Base-by-base conservation (phyloP, 495 filamentous ascomycete species). In the Daldinia caldariorum region DNA sequence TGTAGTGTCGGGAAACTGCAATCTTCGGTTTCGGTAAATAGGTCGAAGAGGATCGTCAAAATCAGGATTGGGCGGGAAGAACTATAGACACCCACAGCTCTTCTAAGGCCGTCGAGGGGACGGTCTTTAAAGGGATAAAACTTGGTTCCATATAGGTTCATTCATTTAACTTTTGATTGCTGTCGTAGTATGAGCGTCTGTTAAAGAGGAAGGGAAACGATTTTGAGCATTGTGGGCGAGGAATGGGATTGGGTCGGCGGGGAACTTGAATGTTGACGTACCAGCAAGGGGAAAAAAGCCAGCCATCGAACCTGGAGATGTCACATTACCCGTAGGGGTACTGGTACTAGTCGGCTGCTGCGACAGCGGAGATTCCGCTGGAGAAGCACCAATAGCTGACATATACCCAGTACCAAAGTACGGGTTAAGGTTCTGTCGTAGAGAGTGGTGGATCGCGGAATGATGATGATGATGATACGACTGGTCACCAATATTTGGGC, bases 151-250 rank as follows among this genome's bases (percentile, higher is more conserved):
- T 10, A 45, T 12, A 0, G 50, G 26, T 32, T 43, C 32, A 49
- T 32, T 18, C 18, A 34, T 35, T 69, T 59, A 77, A 62, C 75
- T 69, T 63, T 73, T 67, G 20, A 77, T 83, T 18, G 80, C 79
- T 77, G 78, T 76, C 58, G 77, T 58, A 66, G 77, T 61, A 78
- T 80, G 73, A 81, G 79, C 68, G 29, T 82, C 78, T 63, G 77
- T 71, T 47, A 50, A 70, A 59, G 83, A 82, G 6, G 80, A 78
- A 53, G n/a, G n/a, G n/a, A 81, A 81, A 71, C 77, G 79, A 59
- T 79, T 75, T 74, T 70, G 72, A 58, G 73, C 31, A 61, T 72
- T 75, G 50, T 78, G 79, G 56, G 49, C 55, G 63, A 67, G 68
- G 56, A 80, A 82, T 65, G 75, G 69, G 67, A 74, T 26, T 63